Evolutionary conservation across 768 basidiomycete species (phyloP), one percentile per base, ranked within the genome.

Genomic region (Macrocybe gigantea): DNA sequence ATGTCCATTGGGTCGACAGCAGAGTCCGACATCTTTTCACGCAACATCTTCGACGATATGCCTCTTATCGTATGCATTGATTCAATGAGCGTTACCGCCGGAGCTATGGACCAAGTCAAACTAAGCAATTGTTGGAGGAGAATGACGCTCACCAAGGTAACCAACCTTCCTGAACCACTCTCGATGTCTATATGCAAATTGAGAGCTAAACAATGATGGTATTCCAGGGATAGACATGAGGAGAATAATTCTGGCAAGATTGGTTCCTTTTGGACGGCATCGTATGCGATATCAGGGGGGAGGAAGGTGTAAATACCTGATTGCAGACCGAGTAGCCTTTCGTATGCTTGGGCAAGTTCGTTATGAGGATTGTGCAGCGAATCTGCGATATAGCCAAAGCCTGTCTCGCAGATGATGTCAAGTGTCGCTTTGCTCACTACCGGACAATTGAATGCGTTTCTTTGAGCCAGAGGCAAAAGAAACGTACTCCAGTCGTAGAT

Each of bases 331-430:
- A 74, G 52, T 5, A 77, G 56, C 1, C 64, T 56, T 35, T 77
- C 71, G 49, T 74, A 78, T 6, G 77, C 75, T 29, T 68, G 62
- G 9, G 74, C 70, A 13, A 78, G 64, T 47, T 73, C 73, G 47
- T 75, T 75, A 46, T 71, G 57, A 0, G 75, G 71, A 48, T 75
- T 63, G 53, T 67, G 68, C 8, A 78, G 60, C 1, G 71, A 70
- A 51, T 77, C 69, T 6, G 74, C 51, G 33, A 62, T 58, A 55
- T 78, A 78, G 10, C 72, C 73, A 47, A 78, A 76, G 0, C 73
- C 74, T 9, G 77, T 73, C 6, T 66, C 65, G 57, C 75, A 77
- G 41, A 78, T 78, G 48, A 78, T 74, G 51, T 79, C 77, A 6
- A 79, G 65, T 0, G 77, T 77, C 1, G 71, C 72, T 61, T 75